Evolutionary conservation across 1,284 basidiomycete species (phyloP).

Genomic region (Heterobasidion annosum): DNA sequence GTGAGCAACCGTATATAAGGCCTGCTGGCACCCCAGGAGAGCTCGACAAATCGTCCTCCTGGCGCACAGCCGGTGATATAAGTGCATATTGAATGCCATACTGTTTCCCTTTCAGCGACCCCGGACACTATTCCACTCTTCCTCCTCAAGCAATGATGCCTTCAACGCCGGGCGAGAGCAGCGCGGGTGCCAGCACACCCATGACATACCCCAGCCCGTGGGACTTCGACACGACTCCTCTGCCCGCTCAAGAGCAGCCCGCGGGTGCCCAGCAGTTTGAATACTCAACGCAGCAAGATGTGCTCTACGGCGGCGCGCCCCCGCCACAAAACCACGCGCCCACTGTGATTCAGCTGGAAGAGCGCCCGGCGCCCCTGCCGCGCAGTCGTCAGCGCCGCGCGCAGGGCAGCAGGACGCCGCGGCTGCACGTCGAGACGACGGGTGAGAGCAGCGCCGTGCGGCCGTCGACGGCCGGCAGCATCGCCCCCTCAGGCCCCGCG

Average conservation of each 20-base stretch:
- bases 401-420: neutral
- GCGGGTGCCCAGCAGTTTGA: neutral
- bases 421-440: neutral
- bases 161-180: neutral
- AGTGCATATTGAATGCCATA: neutral
- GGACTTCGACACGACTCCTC: neutral
- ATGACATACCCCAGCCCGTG: neutral
- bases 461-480: neutral
- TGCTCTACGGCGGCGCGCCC: neutral
- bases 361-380: neutral
- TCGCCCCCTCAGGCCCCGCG: slow-evolving; percentile 6
- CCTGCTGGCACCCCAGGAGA: neutral
- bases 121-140: neutral
- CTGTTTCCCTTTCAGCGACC: neutral
- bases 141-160: neutral
- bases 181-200: neutral
- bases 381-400: neutral
- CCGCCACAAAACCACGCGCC: neutral
- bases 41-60: neutral
- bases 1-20: neutral
- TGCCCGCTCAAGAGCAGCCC: neutral
- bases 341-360: neutral
- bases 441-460: neutral
- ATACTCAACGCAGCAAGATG: neutral
- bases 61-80: neutral